Base-by-base conservation (phyloP, 306 rosid species). In the Castanopsis chinensis region DNA sequence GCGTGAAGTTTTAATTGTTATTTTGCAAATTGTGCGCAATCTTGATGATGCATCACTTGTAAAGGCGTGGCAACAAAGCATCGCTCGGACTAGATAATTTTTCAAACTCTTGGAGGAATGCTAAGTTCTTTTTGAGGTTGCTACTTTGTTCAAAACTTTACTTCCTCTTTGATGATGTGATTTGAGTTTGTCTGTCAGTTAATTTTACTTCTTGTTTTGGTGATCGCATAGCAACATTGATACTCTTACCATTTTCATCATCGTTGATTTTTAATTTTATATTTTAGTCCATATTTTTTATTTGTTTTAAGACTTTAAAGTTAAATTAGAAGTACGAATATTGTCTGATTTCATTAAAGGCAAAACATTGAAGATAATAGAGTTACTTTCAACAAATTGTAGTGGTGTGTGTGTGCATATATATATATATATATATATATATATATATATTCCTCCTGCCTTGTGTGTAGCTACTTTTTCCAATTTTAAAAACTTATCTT, bases 21-120 rank as follows among this genome's bases (percentile, higher is more conserved):
- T 90, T 90, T 75, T 95, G 87, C 97, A 90, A 95, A 91, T 95
- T 83, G 99, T 95, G 59, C 94, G 99, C 64, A 92, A 93, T 83
- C 97, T 95, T 76, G 99, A 95, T 79, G 99, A 91, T 80, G 81
- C 87, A 73, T 92, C 99, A 73, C 97, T 95, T 76, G 87, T 86
- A 75, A 95, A 95, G 88, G 96, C 99, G 69, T 95, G 99, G 98
- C 97, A 95, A 80, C 98, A 90, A 84, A 92, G 92, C 90, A 88
- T 95, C 75, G 98, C 99, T 23, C 86, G 99, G 69, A 95, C 99
- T 71, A 91, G 98, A 93, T 90, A 91, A 80, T 95, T 95, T 83
- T 95, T 95, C 89, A 95, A 93, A 90, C 98, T 95, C 83, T 86
- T 95, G 97, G 99, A 95, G 83, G 99, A 95, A 82, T 83, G 92